Evolutionary conservation across 352 stramenopile species (phyloP).

Genomic region (Phytophthora cryptogea): DNA sequence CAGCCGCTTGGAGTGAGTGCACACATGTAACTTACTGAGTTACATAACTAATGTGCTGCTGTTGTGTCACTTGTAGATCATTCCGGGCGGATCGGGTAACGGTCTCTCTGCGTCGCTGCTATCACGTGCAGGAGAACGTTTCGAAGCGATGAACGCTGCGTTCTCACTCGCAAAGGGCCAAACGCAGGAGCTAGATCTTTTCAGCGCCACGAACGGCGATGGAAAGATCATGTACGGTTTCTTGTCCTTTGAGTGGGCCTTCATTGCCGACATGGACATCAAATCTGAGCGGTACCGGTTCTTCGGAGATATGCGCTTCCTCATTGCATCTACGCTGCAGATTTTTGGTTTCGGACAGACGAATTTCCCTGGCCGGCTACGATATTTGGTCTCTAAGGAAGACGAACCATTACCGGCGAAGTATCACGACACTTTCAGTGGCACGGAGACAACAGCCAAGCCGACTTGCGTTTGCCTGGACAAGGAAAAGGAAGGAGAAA

Average conservation of each 20-base stretch:
- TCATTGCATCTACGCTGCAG: slow-evolving; percentile 43
- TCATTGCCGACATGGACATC: slow-evolving; percentile 81
- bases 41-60: slow-evolving; percentile 3
- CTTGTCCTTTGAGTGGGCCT: slow-evolving; percentile 85
- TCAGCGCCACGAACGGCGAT: slow-evolving; percentile 49
- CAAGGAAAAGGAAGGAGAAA: slow-evolving; percentile 12
- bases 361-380: slow-evolving; percentile 43
- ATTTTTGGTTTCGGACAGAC: slow-evolving; percentile 45
- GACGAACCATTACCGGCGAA: slow-evolving; percentile 34
- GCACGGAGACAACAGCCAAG: slow-evolving; percentile 11
- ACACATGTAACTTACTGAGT: neutral
- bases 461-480: slow-evolving; percentile 33
- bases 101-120: slow-evolving; percentile 63
- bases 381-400: slow-evolving; percentile 42
- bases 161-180: slow-evolving; percentile 71
- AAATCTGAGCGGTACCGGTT: slow-evolving; percentile 64
- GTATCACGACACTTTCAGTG: slow-evolving; percentile 39
- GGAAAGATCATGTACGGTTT: slow-evolving; percentile 75
- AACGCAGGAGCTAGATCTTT: slow-evolving; percentile 68
- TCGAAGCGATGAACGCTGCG: slow-evolving; percentile 58
- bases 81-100: slow-evolving; percentile 68
- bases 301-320: slow-evolving; percentile 65
- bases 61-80: slow-evolving; percentile 27
- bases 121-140: slow-evolving; percentile 49
- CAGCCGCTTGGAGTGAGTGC: slow-evolving; percentile 55